Evolutionary conservation across 2,329 filamentous ascomycete genomes (phyloP).

Genomic region (Verticillium dahliae): DNA sequence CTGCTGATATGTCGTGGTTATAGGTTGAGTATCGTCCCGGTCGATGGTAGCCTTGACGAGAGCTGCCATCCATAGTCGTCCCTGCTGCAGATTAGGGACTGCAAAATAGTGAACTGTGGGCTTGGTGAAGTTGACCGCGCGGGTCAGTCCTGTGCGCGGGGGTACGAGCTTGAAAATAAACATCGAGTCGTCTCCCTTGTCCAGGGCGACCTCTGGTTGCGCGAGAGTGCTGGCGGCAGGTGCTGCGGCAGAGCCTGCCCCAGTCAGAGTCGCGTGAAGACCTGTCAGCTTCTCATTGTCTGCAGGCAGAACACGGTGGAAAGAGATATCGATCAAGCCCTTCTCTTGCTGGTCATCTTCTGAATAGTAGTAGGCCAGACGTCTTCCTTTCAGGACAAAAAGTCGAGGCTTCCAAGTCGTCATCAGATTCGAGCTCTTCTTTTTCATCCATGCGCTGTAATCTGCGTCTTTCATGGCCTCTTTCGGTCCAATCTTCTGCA

Average conservation of each 20-base stretch:
- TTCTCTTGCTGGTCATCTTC: constrained; percentile 90
- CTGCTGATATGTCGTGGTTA: constrained; percentile 91
- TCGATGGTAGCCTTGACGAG: constrained; percentile 99
- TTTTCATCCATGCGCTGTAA: constrained; percentile 99
- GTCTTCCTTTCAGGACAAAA: constrained; percentile 88
- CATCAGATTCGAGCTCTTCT: constrained; percentile 93
- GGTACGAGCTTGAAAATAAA: constrained; percentile 99
- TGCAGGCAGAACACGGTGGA: constrained; percentile 91
- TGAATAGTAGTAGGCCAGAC: constrained; percentile 92
- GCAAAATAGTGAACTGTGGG: constrained; percentile 97
- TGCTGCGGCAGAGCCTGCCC: constrained; percentile 65
- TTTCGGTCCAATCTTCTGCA: constrained; percentile 72
- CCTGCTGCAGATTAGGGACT: constrained; percentile 81
- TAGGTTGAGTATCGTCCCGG: constrained; percentile 70
- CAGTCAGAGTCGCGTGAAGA: constrained; percentile 85
- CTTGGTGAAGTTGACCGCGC: constrained; percentile 95
- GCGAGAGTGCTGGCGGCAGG: constrained; percentile 15
- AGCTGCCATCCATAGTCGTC: constrained; percentile 95
- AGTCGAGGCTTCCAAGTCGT: constrained; percentile 95
- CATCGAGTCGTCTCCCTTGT: constrained; percentile 60
- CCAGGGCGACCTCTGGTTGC: constrained; percentile 12
- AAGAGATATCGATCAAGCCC: constrained; percentile 94
- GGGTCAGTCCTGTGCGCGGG: constrained; percentile 76
- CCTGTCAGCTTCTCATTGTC: constrained; percentile 87
- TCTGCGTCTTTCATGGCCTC: constrained; percentile 84